Base-by-base conservation (phyloP, 2,329 filamentous ascomycete species). In the Neofusicoccum kwambonambiense region DNA sequence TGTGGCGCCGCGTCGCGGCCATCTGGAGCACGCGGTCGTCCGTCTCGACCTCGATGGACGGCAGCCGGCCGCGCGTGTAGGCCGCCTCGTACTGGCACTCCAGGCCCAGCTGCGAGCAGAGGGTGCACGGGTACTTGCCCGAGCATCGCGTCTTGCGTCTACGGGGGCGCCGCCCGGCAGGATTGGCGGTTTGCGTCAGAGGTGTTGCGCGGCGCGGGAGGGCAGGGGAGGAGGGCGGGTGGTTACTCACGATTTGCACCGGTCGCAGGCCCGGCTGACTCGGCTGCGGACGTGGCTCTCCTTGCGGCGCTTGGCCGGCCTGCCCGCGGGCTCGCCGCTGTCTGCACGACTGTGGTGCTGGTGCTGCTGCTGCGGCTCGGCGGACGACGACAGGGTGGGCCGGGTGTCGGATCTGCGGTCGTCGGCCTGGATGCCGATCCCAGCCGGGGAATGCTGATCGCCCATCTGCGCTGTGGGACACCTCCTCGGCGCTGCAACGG, bases 21-120 rank as follows among this genome's bases (percentile, higher is more conserved):
- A 60, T 49, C n/a, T 47, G 50, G 31, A 64, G 50, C 39, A 45
- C 61, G n/a, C 49, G 34, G 31, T 56, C 50, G 31, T 47, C 67
- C 51, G 76, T 73, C 64, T 75, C 73, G 17, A 77, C 70, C 63
- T 76, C 69, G 42, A 82, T 73, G 35, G 77, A 75, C 7, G 81
- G 80, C 39, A 80, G 65, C 67, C 81, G 74, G 4, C 81, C 81
- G 66, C 83, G 74, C 17, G 78, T 81, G 68, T 86, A 85, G 0
- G 78, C 76, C 19, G 83, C 82, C 27, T 80, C 79, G 68, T 82
- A 86, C 17, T 81, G 80, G 71, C 83, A 86, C 12, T 72, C 69
- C 6, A 76, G 66, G 11, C 72, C 73, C 11, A 72, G 67, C 63
- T 70, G 68, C 37, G 74, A 65, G 66, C 75, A 77, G 15, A 75